Percentiles rank a stretch among this genome's conserved stretches.
Conservation (phyloP, 192 early-diverging fungal species). For the Entomortierella lignicola region DNA sequence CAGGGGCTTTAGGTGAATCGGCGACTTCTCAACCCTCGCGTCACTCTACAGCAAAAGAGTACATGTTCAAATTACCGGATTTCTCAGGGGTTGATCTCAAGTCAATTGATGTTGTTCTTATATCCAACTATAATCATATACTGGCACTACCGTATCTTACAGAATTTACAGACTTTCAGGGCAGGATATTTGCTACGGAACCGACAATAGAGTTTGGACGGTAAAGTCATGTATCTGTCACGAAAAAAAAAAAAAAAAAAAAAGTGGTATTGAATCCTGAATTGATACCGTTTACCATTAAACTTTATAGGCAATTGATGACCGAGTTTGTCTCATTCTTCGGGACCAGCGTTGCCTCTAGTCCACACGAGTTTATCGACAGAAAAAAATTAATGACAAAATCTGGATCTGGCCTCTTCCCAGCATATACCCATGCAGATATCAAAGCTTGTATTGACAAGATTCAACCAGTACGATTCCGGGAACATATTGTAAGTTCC, state of each 20-base stretch:
- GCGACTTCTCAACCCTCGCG: background rate
- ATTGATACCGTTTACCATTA: background rate
- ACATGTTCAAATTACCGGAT: conserved; percentile 57
- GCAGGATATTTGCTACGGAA: conserved; percentile 83
- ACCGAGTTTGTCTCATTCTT: conserved; percentile 69
- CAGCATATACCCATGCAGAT: conserved; percentile 68
- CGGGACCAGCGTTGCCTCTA: conserved; percentile 51
- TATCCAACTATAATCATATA: conserved; percentile 81
- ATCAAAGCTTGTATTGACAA: conserved; percentile 69
- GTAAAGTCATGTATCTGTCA: conserved; percentile 39
- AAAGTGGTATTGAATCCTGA: background rate
- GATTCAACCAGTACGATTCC: conserved; percentile 67
- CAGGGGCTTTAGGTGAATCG: conserved; percentile 1
- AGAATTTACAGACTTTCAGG: conserved; percentile 83
- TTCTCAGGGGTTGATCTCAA: conserved; percentile 71
- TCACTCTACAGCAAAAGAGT: conserved; percentile 13
- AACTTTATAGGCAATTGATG: conserved; percentile 63
- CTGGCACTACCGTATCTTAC: conserved; percentile 84
- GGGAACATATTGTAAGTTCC: conserved; percentile 61
- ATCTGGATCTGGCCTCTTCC: conserved; percentile 37
- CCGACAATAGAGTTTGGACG: conserved; percentile 82
- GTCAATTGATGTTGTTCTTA: conserved; percentile 78
- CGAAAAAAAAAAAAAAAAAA: background rate
- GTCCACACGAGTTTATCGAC: conserved; percentile 37
- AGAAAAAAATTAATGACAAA: conserved; percentile 32